These are phyloP conservation scores for Trichoderma virens DNA, from an alignment of 495 filamentous ascomycete species.

Conservation along the genomic window DNA sequence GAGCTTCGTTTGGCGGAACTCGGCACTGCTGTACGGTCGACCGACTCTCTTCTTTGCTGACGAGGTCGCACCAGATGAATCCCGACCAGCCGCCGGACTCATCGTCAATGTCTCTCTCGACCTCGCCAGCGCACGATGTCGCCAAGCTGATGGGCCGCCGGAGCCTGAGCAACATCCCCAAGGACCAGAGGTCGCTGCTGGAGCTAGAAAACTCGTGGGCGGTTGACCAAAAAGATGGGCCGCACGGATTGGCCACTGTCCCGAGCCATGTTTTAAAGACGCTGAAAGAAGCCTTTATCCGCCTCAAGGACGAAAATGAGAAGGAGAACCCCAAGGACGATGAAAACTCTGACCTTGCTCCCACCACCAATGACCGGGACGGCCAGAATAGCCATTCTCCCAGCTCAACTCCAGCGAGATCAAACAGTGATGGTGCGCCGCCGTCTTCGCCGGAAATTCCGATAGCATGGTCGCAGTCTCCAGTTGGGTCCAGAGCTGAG, in stretches of 20 bases:
- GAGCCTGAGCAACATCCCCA: conserved; percentile 47
- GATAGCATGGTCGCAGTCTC: conserved; percentile 17
- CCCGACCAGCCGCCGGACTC: neutral
- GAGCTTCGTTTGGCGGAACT: neutral
- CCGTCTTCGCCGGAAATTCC: neutral
- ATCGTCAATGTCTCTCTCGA: neutral
- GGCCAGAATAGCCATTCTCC: neutral
- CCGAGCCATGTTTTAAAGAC: conserved; percentile 31
- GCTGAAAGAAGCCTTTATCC: conserved; percentile 21
- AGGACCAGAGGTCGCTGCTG: conserved; percentile 53
- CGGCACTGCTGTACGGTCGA: neutral
- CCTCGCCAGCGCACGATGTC: neutral
- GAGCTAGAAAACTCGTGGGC: conserved; percentile 39
- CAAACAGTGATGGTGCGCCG: neutral
- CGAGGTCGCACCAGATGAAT: neutral
- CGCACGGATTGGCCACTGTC: conserved; percentile 25
- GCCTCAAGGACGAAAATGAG: neutral
- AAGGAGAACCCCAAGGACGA: neutral
- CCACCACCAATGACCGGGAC: neutral
- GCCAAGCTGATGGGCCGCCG: neutral
- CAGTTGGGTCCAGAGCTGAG: neutral
- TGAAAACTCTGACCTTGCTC: neutral
- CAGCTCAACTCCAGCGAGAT: neutral
- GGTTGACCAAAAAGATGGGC: conserved; percentile 4
- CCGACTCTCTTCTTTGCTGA: neutral